Evolutionary conservation across 192 early-diverging fungal genomes (phyloP).

Genomic region (Coemansia sp.): DNA sequence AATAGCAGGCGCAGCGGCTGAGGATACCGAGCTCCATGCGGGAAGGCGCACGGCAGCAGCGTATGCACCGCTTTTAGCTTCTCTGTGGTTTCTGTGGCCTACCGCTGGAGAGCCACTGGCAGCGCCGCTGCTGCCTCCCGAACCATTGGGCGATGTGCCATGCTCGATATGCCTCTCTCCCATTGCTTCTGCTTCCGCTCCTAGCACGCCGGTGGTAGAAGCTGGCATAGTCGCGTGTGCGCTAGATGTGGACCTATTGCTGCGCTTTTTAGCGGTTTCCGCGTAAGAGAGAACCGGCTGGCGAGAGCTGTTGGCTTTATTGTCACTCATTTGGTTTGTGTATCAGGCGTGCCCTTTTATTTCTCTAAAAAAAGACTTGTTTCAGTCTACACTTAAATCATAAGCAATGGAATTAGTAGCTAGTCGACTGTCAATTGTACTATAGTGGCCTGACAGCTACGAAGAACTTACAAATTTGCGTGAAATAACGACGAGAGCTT

Average conservation of each 20-base stretch:
- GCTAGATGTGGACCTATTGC: neutral
- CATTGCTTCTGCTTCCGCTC: constrained; percentile 9
- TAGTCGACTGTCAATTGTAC: neutral
- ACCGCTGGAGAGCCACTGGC: neutral
- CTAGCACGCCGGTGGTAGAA: neutral
- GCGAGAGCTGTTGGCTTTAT: neutral
- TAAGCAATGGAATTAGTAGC: neutral
- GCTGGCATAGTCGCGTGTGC: neutral
- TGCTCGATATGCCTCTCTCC: constrained; percentile 27
- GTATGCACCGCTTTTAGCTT: neutral
- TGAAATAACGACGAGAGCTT: neutral
- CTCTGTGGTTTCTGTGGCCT: neutral
- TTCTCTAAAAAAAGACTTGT: neutral
- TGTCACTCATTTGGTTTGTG: neutral
- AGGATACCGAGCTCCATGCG: constrained; percentile 28
- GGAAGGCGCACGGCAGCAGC: constrained; percentile 44
- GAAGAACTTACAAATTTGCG: constrained; percentile 1
- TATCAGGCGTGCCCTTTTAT: neutral
- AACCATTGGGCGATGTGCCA: constrained; percentile 26
- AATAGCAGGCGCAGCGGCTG: constrained; percentile 29
- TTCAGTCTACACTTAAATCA: neutral
- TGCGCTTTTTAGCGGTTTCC: neutral
- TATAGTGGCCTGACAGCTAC: neutral
- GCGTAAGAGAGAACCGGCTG: neutral
- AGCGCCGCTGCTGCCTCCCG: neutral